Evolutionary conservation across 345 rosid species (phyloP), one percentile per base, ranked within the genome.

Genomic region (Pugionium dolabratum): DNA sequence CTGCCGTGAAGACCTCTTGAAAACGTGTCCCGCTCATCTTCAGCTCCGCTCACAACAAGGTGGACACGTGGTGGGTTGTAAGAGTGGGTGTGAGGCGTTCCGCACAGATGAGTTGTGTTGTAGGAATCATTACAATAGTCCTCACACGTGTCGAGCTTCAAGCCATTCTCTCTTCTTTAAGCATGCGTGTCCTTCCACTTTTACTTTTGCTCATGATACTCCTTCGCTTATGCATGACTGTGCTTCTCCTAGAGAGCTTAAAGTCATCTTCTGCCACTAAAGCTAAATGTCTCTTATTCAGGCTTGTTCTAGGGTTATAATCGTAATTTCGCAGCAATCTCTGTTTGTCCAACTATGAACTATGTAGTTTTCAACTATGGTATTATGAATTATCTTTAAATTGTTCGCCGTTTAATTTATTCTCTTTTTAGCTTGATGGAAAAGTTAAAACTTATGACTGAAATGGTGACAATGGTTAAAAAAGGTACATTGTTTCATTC

Each of bases 231-330:
- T 75, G 88, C 97, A 90, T 61, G 84, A 90, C 9, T 93, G 98
- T 52, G 65, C 94, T 7, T 88, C 97, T 4, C 95, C 98, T 5
- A 83, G 83, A 18, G 98, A 93, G 80, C 97, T 93, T 29, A 93
- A 93, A 79, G 88, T 93, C 30, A 93, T 93, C 71, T 93, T 93
- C 86, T 93, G 98, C 36, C 98, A 90, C 76, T 87, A 74, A 51
- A 36, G 5, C 9, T 1, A 9, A n/a, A 43, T 33, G 9, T 43
- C 6, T 42, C 10, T 32, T n/a, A n/a, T n/a, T n/a, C n/a, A n/a
- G n/a, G n/a, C n/a, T n/a, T 63, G 58, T 48, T 55, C 40, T 48
- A 27, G 41, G 71, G 54, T 27, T 57, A 11, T 64, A 5, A n/a
- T 65, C 47, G 42, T 65, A 28, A 4, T 59, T 9, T 49, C 4